phyloP scores from a whole-genome alignment of 2,329 filamentous ascomycete species.

The Aspergillus costaricaensis region DNA sequence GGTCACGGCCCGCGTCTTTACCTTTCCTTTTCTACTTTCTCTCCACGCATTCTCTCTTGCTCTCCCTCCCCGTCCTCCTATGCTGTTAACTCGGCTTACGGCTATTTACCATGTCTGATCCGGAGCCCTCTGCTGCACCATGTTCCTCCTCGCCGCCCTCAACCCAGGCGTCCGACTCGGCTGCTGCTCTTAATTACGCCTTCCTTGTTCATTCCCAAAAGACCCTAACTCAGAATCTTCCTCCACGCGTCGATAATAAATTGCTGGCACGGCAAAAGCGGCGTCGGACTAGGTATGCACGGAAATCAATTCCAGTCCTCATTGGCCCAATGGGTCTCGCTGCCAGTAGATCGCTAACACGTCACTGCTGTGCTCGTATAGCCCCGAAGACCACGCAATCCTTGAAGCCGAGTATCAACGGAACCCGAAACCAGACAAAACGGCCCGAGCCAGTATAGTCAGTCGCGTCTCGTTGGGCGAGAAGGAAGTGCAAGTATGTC shows the following conservation, averaged over 20 bases:
- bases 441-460: slow-evolving; percentile 80
- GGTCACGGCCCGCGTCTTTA: slow-evolving; percentile 8
- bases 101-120: slow-evolving; percentile 38
- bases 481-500: slow-evolving; percentile 89
- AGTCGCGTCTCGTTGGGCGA: slow-evolving; percentile 84
- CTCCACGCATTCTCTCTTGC: slow-evolving; percentile 7
- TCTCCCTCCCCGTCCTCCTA: slow-evolving; percentile 13
- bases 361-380: slow-evolving; percentile 39
- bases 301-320: slow-evolving; percentile 16
- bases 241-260: slow-evolving; percentile 62
- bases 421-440: slow-evolving; percentile 90
- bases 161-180: slow-evolving; percentile 34
- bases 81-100: slow-evolving; percentile 22
- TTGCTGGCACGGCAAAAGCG: slow-evolving; percentile 62
- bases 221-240: slow-evolving; percentile 57
- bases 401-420: slow-evolving; percentile 81
- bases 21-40: slow-evolving; percentile 11
- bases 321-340: neutral
- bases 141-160: slow-evolving; percentile 37
- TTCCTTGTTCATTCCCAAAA: slow-evolving; percentile 63
- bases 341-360: slow-evolving; percentile 12
- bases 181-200: slow-evolving; percentile 48
- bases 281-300: slow-evolving; percentile 59
- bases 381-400: slow-evolving; percentile 83
- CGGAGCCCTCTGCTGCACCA: slow-evolving; percentile 32